These are phyloP conservation scores for Theobroma cacao DNA, from an alignment of 345 rosid genomes.

Conservation along the genomic window DNA sequence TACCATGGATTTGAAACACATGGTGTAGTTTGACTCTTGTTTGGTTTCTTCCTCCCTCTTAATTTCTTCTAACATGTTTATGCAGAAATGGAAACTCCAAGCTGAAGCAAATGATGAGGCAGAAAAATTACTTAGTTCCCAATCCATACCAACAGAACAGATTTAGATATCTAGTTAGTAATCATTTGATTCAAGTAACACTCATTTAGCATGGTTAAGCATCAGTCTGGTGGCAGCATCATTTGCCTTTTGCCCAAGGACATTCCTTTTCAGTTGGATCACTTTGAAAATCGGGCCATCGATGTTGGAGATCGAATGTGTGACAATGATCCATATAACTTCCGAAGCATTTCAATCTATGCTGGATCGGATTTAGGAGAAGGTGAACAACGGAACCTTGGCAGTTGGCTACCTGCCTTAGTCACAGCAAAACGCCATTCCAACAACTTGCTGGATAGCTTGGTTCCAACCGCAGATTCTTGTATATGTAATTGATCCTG, in stretches of 20 bases:
- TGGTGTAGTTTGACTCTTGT: background rate
- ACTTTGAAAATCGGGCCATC: background rate
- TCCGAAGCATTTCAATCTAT: background rate
- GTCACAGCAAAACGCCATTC: background rate
- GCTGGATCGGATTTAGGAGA: background rate
- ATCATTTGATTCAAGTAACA: background rate
- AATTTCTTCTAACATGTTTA: background rate
- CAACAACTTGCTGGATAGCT: background rate
- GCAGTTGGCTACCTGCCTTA: background rate
- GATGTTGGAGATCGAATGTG: background rate
- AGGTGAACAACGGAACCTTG: background rate
- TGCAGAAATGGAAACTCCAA: constrained; percentile 84
- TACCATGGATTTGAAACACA: background rate
- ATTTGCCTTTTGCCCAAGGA: background rate
- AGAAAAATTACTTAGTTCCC: constrained; percentile 79
- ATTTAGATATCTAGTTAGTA: background rate
- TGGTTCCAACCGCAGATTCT: background rate
- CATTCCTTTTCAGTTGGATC: background rate
- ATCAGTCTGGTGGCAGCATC: background rate
- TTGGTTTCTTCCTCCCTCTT: background rate
- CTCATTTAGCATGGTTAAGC: background rate
- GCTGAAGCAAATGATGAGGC: constrained; percentile 97
- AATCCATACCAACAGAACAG: constrained; percentile 27
- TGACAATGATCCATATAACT: background rate
- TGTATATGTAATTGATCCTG: background rate